Evolutionary conservation across 306 rosid genomes (phyloP).

Genomic region (Myrica gale): DNA sequence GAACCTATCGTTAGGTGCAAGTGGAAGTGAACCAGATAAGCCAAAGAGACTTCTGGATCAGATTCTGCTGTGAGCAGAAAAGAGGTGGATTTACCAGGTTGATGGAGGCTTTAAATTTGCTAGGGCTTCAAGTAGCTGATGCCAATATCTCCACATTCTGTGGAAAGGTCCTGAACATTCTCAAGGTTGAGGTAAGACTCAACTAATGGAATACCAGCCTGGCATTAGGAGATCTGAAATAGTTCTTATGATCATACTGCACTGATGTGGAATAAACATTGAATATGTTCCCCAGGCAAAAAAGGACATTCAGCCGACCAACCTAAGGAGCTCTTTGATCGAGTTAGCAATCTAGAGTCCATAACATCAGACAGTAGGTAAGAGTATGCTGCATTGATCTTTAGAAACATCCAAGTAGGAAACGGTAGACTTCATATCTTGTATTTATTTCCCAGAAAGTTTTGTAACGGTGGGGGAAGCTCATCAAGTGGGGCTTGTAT

Average conservation of each 20-base stretch:
- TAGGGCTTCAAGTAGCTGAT: constrained; percentile 59
- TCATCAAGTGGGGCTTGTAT: background rate
- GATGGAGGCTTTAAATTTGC: constrained; percentile 60
- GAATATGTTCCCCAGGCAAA: constrained; percentile 45
- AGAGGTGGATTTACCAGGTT: constrained; percentile 57
- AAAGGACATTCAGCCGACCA: constrained; percentile 43
- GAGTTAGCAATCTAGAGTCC: constrained; percentile 23
- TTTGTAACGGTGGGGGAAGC: background rate
- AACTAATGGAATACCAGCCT: background rate
- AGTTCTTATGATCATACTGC: constrained; percentile 19
- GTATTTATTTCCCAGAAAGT: background rate
- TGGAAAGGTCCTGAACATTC: constrained; percentile 42
- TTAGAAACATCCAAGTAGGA: background rate
- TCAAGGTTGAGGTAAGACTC: constrained; percentile 65
- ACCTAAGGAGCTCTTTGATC: constrained; percentile 46
- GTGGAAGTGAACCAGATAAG: constrained; percentile 63
- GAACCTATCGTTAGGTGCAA: constrained; percentile 40
- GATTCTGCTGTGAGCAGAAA: constrained; percentile 43
- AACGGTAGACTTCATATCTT: background rate
- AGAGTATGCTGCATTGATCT: background rate
- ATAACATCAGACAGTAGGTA: constrained; percentile 3
- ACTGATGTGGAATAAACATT: constrained; percentile 10
- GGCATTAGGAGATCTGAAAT: background rate
- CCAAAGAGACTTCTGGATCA: constrained; percentile 47
- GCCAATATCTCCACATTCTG: constrained; percentile 56